These are phyloP conservation scores for Luffa aegyptiaca DNA, from an alignment of 306 rosid genomes.

Conservation along the genomic window DNA sequence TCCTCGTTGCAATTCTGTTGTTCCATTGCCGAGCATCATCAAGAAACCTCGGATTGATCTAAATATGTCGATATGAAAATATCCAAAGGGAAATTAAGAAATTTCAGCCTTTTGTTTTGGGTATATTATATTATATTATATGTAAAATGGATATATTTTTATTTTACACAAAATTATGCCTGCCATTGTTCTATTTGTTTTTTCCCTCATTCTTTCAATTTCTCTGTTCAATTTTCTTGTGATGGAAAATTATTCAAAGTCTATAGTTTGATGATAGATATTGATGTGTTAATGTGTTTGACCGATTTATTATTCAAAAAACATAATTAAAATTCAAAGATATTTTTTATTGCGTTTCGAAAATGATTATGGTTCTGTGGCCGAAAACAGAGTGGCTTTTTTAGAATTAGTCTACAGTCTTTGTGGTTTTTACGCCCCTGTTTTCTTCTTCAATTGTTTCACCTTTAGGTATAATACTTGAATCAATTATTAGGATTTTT, in stretches of 20 bases:
- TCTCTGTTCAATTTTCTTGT: neutral
- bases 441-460: neutral
- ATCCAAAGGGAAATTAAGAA: neutral
- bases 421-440: neutral
- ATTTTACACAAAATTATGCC: neutral
- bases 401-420: neutral
- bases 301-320: neutral
- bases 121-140: neutral
- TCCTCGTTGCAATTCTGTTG: conserved; percentile 72
- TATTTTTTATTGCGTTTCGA: neutral
- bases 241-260: neutral
- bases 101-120: neutral
- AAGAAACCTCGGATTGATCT: conserved; percentile 94
- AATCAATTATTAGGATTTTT: no score
- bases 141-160: neutral
- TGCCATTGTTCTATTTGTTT: neutral
- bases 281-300: neutral
- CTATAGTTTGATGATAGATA: neutral
- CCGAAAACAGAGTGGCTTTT: neutral
- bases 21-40: conserved; percentile 48
- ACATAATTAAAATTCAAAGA: neutral
- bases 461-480: no score
- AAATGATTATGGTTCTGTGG: neutral
- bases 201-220: neutral
- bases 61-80: conserved; percentile 40